Evolutionary conservation across 2,329 filamentous ascomycete genomes (phyloP).

Genomic region (Penicillium sp.): DNA sequence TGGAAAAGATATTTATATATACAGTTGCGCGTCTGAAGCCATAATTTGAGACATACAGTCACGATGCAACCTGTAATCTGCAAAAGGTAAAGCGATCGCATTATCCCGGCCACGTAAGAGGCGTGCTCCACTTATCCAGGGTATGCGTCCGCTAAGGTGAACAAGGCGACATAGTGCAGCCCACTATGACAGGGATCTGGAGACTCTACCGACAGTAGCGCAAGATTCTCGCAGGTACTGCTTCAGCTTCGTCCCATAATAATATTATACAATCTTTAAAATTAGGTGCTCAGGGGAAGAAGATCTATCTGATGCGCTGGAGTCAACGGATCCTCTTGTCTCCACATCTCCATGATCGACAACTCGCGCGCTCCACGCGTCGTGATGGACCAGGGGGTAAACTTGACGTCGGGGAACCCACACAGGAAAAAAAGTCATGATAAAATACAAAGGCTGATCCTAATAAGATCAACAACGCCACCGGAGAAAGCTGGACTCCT

Average conservation of each 20-base stretch:
- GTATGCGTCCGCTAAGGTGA: conserved; percentile 1
- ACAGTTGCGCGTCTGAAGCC: neutral
- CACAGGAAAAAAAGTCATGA: neutral
- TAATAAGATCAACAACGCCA: conserved; percentile 15
- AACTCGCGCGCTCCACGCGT: conserved; percentile 3
- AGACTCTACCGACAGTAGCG: too few relatives aligned
- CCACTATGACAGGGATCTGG: conserved; percentile 9
- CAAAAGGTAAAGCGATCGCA: neutral
- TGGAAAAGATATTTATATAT: neutral
- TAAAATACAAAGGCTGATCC: conserved; percentile 13
- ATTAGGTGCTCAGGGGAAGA: neutral
- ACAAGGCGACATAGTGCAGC: conserved; percentile 2
- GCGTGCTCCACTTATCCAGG: conserved; percentile 16
- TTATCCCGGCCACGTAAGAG: conserved; percentile 21
- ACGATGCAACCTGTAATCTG: neutral
- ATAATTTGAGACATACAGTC: neutral
- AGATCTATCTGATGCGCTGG: neutral
- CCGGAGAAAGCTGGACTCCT: conserved; percentile 4
- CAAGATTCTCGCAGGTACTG: neutral
- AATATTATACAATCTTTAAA: neutral
- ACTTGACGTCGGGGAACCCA: conserved; percentile 1
- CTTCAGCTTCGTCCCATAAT: neutral
- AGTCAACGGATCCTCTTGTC: neutral
- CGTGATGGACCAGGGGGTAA: conserved; percentile 7
- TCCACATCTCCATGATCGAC: conserved; percentile 8